Conservation (phyloP, 2,329 filamentous ascomycete genomes). For the Coniochaeta sp. region DNA sequence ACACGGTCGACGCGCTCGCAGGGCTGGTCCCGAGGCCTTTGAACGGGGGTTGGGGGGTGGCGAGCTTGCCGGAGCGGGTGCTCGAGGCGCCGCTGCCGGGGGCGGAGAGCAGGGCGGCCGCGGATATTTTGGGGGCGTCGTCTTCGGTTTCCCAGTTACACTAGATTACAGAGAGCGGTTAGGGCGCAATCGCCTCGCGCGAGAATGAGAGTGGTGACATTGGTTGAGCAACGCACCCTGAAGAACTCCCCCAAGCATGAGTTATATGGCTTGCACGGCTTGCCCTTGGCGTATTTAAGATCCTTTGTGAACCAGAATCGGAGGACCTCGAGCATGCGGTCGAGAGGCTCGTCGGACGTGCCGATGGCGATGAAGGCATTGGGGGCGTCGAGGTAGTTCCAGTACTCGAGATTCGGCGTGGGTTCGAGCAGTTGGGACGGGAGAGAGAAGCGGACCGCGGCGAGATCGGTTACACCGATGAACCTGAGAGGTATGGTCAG, state of each 20-base stretch:
- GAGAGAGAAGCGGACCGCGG: conserved; percentile 89
- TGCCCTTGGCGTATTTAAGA: conserved; percentile 96
- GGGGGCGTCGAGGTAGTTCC: conserved; percentile 94
- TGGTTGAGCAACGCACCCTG: conserved; percentile 51
- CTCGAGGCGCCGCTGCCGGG: conserved; percentile 38
- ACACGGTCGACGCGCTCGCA: conserved; percentile 37
- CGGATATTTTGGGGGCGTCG: conserved; percentile 59
- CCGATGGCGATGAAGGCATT: conserved; percentile 81
- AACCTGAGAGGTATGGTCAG: conserved; percentile 51
- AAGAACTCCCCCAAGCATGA: conserved; percentile 97
- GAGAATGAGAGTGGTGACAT: not conserved
- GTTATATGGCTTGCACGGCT: conserved; percentile 98
- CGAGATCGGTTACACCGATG: conserved; percentile 92
- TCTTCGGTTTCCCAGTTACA: conserved; percentile 95
- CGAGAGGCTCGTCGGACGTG: conserved; percentile 83
- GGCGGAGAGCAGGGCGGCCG: conserved; percentile 30
- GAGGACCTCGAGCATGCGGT: conserved; percentile 89
- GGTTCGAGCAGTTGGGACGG: conserved; percentile 94
- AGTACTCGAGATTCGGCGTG: conserved; percentile 96
- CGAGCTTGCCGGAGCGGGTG: conserved; percentile 33
- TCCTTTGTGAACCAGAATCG: conserved; percentile 99
- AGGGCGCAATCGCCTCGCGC: conserved; percentile 12
- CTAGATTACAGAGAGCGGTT: conserved; percentile 35
- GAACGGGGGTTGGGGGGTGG: too few species aligned
- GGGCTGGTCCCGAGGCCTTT: conserved; percentile 23